Conservation (phyloP, 352 stramenopile genomes). For the Blastocystis sp. region DNA sequence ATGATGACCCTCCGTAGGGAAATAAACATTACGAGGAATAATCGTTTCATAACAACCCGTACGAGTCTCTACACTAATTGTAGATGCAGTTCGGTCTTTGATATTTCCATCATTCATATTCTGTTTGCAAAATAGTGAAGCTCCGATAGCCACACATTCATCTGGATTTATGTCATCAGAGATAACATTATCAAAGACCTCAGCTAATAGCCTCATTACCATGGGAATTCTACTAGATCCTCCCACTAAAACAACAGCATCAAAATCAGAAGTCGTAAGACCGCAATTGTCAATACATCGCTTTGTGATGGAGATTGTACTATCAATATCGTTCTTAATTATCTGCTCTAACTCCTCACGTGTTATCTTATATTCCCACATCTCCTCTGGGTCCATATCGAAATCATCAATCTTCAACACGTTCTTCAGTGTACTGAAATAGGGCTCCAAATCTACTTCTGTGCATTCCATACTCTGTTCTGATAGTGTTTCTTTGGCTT, state of each 20-base stretch:
- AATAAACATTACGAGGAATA: not conserved
- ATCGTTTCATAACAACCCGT: not conserved
- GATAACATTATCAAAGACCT: constrained; percentile 81
- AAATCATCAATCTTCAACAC: constrained; percentile 72
- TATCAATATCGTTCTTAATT: constrained; percentile 96
- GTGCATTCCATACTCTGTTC: constrained; percentile 63
- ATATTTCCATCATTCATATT: not conserved
- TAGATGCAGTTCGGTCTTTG: not conserved
- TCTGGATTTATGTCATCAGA: constrained; percentile 83
- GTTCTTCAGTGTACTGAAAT: not conserved
- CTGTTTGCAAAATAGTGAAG: not conserved
- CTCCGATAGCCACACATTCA: constrained; percentile 92
- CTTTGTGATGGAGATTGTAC: constrained; percentile 86
- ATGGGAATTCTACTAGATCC: constrained; percentile 93
- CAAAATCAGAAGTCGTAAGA: constrained; percentile 88
- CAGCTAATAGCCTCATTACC: constrained; percentile 88
- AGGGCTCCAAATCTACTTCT: constrained; percentile 80
- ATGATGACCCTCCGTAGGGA: not conserved
- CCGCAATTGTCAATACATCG: constrained; percentile 87
- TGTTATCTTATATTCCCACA: constrained; percentile 84
- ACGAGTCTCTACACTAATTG: not conserved
- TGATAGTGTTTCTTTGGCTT: constrained; percentile 93
- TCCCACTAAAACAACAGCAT: constrained; percentile 95
- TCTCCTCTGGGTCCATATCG: constrained; percentile 87
- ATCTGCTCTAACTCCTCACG: constrained; percentile 94